A percentile compares a stretch with the other conserved stretches of the same genome.
phyloP scores from a whole-genome alignment of 2,329 filamentous ascomycete species.

The Calycina marina region DNA sequence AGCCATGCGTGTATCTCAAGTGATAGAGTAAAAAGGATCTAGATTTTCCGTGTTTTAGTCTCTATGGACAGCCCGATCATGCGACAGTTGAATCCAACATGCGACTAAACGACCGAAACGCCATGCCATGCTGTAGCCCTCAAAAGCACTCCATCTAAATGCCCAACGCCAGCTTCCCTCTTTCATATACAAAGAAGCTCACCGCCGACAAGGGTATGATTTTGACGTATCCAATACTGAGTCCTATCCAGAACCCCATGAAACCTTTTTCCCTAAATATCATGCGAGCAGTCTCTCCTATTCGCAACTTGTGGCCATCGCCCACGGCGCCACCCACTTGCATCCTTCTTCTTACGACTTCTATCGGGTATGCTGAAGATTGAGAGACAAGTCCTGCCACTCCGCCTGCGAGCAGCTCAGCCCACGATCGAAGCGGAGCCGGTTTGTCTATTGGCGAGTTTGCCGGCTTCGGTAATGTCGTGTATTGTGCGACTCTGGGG shows the following conservation, averaged over 20 bases:
- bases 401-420: slow-evolving; percentile 73
- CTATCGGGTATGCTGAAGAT: slow-evolving; percentile 83
- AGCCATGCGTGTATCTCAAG: no score
- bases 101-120: no score
- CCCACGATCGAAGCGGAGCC: slow-evolving; percentile 66
- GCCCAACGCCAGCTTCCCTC: slow-evolving; percentile 46
- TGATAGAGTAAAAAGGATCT: no score
- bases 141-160: slow-evolving; percentile 33
- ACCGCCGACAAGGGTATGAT: slow-evolving; percentile 76
- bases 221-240: slow-evolving; percentile 93
- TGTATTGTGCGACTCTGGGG: slow-evolving; percentile 52
- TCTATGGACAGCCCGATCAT: no score
- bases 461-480: slow-evolving; percentile 52
- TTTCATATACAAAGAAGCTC: slow-evolving; percentile 52
- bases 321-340: slow-evolving; percentile 92
- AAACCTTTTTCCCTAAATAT: slow-evolving; percentile 66
- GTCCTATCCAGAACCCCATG: slow-evolving; percentile 77
- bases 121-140: neutral
- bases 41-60: no score
- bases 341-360: slow-evolving; percentile 86
- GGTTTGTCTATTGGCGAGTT: slow-evolving; percentile 43
- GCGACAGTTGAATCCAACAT: no score
- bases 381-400: slow-evolving; percentile 80
- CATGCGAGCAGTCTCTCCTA: slow-evolving; percentile 61
- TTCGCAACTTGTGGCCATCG: slow-evolving; percentile 65